Evolutionary conservation across 1,284 basidiomycete genomes (phyloP).

Genomic region (Ustilago cynodontis): DNA sequence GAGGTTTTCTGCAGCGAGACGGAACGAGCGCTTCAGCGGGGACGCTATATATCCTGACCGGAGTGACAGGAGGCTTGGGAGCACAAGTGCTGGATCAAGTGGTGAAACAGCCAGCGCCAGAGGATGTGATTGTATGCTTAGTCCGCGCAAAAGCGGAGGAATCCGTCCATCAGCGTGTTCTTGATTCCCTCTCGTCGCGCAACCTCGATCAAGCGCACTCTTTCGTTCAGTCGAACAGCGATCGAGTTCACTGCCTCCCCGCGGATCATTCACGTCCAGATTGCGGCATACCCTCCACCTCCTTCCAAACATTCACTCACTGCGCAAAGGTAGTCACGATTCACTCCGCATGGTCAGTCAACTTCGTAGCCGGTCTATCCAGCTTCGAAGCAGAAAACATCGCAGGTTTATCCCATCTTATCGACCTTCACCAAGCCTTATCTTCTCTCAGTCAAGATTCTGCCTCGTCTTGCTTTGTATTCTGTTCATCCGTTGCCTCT

Average conservation of each 20-base stretch:
- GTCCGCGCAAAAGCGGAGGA: slow-evolving; percentile 73
- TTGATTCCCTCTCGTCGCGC: slow-evolving; percentile 66
- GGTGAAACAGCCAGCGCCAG: slow-evolving; percentile 59
- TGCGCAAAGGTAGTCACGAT: slow-evolving; percentile 21
- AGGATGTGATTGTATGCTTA: slow-evolving; percentile 73
- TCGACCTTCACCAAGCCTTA: slow-evolving; percentile 61
- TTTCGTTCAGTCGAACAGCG: slow-evolving; percentile 18
- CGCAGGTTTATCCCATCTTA: slow-evolving; percentile 22
- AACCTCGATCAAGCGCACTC: slow-evolving; percentile 49
- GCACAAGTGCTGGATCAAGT: slow-evolving; percentile 75
- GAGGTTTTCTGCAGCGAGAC: neutral
- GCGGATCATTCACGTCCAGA: slow-evolving; percentile 35
- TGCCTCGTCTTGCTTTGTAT: slow-evolving; percentile 70
- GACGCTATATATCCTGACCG: slow-evolving; percentile 72
- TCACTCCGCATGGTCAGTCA: slow-evolving; percentile 63
- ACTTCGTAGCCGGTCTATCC: slow-evolving; percentile 51
- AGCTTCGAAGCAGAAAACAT: slow-evolving; percentile 56
- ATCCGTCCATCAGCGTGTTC: slow-evolving; percentile 71
- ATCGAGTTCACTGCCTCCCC: slow-evolving; percentile 28
- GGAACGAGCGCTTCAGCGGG: slow-evolving; percentile 15
- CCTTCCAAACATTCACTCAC: neutral
- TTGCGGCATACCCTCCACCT: slow-evolving; percentile 8
- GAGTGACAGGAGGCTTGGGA: slow-evolving; percentile 77
- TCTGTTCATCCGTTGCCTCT: slow-evolving; percentile 70
- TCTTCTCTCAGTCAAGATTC: slow-evolving; percentile 69